Percentiles rank a stretch among this genome's conserved stretches.
These are phyloP conservation scores for Elongisporangium undulatum DNA, from an alignment of 352 stramenopile species.

Conservation along the genomic window DNA sequence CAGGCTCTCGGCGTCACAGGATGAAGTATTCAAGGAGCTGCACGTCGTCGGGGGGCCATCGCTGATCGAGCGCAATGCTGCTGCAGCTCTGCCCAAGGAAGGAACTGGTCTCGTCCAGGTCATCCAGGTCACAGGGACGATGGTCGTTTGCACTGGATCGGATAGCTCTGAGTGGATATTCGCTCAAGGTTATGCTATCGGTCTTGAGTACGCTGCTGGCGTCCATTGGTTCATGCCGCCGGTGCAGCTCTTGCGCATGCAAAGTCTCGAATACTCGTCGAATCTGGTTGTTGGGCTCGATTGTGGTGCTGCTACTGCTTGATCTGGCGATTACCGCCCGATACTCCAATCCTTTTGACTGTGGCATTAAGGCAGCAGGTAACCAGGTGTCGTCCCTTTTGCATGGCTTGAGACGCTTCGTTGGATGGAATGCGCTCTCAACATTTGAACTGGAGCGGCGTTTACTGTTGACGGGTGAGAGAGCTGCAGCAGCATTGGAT, in stretches of 20 bases:
- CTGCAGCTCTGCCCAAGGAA: slow-evolving; percentile 6
- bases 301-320: background rate
- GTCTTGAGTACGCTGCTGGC: background rate
- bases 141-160: background rate
- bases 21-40: slow-evolving; percentile 77
- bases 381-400: background rate
- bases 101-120: slow-evolving; percentile 3
- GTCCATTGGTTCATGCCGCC: background rate
- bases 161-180: slow-evolving; percentile 8
- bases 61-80: slow-evolving; percentile 7
- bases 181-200: slow-evolving; percentile 16
- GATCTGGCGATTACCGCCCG: background rate
- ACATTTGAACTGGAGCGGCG: background rate
- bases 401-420: background rate
- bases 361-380: background rate
- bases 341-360: background rate
- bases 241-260: background rate
- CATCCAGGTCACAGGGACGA: background rate
- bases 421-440: background rate
- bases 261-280: background rate
- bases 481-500: background rate
- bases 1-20: slow-evolving; percentile 19
- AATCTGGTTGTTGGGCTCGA: background rate
- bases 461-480: background rate
- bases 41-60: slow-evolving; percentile 50